These are phyloP conservation scores for Xylaria grammica DNA, from an alignment of 495 filamentous ascomycete species.

Conservation along the genomic window DNA sequence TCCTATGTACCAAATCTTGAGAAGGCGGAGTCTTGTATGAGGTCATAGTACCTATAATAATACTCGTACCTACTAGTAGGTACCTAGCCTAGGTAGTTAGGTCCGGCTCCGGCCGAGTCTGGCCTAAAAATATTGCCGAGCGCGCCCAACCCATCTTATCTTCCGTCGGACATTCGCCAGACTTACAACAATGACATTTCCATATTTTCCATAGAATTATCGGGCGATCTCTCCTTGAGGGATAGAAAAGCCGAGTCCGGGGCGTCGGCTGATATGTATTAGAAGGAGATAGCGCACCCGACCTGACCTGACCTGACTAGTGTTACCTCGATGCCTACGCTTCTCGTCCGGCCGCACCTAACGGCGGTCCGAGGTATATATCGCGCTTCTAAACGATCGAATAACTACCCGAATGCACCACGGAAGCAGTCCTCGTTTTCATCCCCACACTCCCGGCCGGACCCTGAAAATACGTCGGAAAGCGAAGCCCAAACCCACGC, in stretches of 20 bases:
- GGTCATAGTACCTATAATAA: too few species aligned
- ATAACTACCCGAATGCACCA: background rate
- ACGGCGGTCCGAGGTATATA: background rate
- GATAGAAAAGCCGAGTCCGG: too few species aligned
- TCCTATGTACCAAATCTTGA: too few species aligned
- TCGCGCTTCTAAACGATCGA: background rate
- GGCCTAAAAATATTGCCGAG: background rate
- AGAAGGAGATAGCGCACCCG: background rate
- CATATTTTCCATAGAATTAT: background rate
- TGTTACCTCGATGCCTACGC: background rate
- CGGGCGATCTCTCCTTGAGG: too few species aligned
- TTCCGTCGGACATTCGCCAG: too few species aligned
- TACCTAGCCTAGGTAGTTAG: background rate
- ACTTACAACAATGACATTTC: too few species aligned
- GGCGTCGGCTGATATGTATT: too few species aligned
- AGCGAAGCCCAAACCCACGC: background rate
- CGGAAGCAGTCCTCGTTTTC: constrained; percentile 14
- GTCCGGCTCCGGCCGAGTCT: background rate
- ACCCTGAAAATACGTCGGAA: background rate
- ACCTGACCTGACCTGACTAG: background rate
- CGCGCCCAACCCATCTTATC: too few species aligned
- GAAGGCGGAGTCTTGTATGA: too few species aligned
- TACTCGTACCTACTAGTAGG: too few species aligned
- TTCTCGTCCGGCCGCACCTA: constrained; percentile 9
- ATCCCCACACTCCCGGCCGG: background rate